These are phyloP conservation scores for Yarrowia sp. DNA, from an alignment of 805 yeast species.

Conservation along the genomic window DNA sequence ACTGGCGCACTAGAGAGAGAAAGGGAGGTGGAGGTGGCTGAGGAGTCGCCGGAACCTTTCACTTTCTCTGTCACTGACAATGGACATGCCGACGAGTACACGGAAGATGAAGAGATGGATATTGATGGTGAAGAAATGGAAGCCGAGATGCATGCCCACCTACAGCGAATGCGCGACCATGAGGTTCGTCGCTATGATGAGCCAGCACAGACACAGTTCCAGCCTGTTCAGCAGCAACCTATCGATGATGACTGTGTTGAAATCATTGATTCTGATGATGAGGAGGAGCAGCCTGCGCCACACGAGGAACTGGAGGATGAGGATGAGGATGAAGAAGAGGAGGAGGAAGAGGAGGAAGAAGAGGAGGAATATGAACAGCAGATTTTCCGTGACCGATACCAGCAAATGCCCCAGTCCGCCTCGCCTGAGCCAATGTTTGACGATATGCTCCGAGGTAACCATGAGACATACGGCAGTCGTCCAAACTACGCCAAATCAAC, in stretches of 20 bases:
- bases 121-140: not conserved
- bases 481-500: not conserved
- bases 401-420: not conserved
- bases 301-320: not conserved
- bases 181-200: not conserved
- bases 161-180: not conserved
- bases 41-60: not conserved
- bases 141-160: not conserved
- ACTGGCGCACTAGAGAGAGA: conserved; percentile 1
- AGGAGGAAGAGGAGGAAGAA: not conserved
- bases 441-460: not conserved
- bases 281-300: not conserved
- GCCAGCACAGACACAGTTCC: not conserved
- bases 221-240: not conserved
- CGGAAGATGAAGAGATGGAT: not conserved
- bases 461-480: not conserved
- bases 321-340: not conserved
- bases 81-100: not conserved
- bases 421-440: not conserved
- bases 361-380: not conserved
- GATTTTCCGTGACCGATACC: not conserved
- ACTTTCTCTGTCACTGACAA: not conserved
- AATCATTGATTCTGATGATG: conserved; percentile 13
- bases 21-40: not conserved
- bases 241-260: not conserved